Percentiles rank a stretch among this genome's conserved stretches.
Evolutionary conservation across 345 rosid genomes (phyloP).

Genomic region (Eucalyptus victrix): DNA sequence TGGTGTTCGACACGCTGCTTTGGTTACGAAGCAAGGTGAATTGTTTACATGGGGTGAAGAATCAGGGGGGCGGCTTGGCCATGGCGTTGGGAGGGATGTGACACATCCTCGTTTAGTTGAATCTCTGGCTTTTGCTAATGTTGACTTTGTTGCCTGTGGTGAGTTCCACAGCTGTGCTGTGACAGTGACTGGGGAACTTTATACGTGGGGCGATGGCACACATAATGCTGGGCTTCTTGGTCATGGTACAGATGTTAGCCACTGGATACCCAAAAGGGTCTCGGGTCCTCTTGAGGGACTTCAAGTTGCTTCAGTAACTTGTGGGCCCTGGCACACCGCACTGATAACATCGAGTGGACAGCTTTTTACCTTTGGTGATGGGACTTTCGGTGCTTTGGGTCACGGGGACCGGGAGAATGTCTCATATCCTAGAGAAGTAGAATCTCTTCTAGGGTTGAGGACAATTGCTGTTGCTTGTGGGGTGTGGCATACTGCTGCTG

Average conservation of each 20-base stretch:
- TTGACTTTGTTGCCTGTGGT: constrained; percentile 89
- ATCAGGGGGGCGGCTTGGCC: constrained; percentile 95
- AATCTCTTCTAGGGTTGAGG: constrained; percentile 76
- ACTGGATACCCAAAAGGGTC: constrained; percentile 97
- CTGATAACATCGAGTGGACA: constrained; percentile 76
- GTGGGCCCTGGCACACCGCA: constrained; percentile 99
- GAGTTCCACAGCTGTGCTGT: constrained; percentile 96
- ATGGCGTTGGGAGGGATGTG: constrained; percentile 72
- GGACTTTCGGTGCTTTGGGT: constrained; percentile 91
- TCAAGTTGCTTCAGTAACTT: constrained; percentile 70
- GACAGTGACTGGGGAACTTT: constrained; percentile 83
- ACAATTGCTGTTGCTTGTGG: constrained; percentile 87
- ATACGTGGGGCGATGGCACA: constrained; percentile 96
- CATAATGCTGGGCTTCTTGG: constrained; percentile 95
- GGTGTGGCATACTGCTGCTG: constrained; percentile 98
- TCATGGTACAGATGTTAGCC: constrained; percentile 77
- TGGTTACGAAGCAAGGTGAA: constrained; percentile 90
- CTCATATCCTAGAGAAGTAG: constrained; percentile 72
- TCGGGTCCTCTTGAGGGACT: constrained; percentile 93
- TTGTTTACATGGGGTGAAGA: constrained; percentile 97
- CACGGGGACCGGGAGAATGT: constrained; percentile 74
- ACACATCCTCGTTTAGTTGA: constrained; percentile 71
- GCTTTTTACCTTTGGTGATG: constrained; percentile 95
- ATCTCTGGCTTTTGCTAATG: constrained; percentile 44
- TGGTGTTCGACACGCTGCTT: constrained; percentile 86